Conservation (phyloP, 495 filamentous ascomycete species). For the Opeltia flavorubescens region DNA sequence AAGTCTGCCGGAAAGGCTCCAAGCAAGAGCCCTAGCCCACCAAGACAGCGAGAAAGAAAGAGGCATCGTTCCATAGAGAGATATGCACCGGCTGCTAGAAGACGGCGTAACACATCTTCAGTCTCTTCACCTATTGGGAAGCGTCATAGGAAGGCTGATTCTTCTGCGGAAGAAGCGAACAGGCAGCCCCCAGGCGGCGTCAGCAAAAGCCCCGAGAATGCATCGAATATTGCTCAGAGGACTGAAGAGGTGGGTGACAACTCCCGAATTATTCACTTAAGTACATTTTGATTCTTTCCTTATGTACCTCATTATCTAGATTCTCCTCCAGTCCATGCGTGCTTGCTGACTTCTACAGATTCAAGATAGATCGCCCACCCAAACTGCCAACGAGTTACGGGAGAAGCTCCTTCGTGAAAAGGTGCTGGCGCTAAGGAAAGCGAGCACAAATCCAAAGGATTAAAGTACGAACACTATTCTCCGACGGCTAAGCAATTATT, state of each 20-base stretch:
- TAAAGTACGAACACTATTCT: not conserved
- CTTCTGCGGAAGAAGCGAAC: slow-evolving; percentile 38
- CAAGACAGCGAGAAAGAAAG: slow-evolving; percentile 27
- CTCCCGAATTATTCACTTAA: slow-evolving; percentile 17
- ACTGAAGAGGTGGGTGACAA: slow-evolving; percentile 37
- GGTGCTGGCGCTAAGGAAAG: slow-evolving; percentile 38
- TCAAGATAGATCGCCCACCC: slow-evolving; percentile 13
- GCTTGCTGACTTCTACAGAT: not conserved
- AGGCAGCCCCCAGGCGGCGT: slow-evolving; percentile 19
- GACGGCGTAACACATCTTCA: slow-evolving; percentile 35
- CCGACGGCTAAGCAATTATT: not conserved
- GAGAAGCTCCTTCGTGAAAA: slow-evolving; percentile 55
- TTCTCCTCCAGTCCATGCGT: not conserved
- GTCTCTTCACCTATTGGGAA: slow-evolving; percentile 37
- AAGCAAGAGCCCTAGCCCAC: slow-evolving; percentile 20
- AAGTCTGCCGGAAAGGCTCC: slow-evolving; percentile 19
- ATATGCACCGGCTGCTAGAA: slow-evolving; percentile 35
- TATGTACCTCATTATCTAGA: not conserved
- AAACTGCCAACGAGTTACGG: slow-evolving; percentile 40
- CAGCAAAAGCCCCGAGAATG: slow-evolving; percentile 16
- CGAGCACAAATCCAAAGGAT: slow-evolving; percentile 18
- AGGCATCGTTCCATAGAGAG: slow-evolving; percentile 38
- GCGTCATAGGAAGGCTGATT: slow-evolving; percentile 46
- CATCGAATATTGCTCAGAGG: slow-evolving; percentile 15
- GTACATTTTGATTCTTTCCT: slow-evolving; percentile 3